Evolutionary conservation across 306 rosid species (phyloP).

Genomic region (Macrotyloma uniflorum): DNA sequence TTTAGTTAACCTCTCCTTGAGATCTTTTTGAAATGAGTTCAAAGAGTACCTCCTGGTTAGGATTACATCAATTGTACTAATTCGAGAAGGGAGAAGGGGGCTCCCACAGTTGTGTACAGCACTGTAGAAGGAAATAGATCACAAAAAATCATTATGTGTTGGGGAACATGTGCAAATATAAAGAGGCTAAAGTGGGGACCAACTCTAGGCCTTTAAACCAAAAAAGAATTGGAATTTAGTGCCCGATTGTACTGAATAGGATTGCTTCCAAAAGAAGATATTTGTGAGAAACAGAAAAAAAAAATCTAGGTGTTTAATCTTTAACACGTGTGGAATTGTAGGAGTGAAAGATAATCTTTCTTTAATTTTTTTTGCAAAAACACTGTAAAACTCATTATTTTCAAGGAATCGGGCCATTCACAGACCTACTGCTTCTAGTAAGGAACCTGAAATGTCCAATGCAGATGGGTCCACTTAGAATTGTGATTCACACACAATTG

Average conservation of each 20-base stretch:
- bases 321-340: background rate
- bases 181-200: background rate
- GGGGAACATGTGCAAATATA: background rate
- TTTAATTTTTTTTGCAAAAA: background rate
- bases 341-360: background rate
- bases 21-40: too few species aligned
- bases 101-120: background rate
- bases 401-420: background rate
- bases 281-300: too few species aligned
- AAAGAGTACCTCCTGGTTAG: too few species aligned
- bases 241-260: background rate
- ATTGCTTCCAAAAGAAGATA: too few species aligned
- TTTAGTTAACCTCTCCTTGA: too few species aligned
- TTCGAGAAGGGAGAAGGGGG: background rate
- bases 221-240: too few species aligned
- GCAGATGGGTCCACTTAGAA: background rate
- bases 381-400: background rate
- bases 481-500: background rate
- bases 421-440: background rate
- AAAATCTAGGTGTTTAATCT: background rate
- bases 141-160: background rate
- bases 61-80: too few species aligned
- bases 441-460: background rate
- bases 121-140: background rate
- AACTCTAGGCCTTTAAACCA: background rate